Conservation (phyloP, 352 stramenopile species). For the Aphanomyces astaci region DNA sequence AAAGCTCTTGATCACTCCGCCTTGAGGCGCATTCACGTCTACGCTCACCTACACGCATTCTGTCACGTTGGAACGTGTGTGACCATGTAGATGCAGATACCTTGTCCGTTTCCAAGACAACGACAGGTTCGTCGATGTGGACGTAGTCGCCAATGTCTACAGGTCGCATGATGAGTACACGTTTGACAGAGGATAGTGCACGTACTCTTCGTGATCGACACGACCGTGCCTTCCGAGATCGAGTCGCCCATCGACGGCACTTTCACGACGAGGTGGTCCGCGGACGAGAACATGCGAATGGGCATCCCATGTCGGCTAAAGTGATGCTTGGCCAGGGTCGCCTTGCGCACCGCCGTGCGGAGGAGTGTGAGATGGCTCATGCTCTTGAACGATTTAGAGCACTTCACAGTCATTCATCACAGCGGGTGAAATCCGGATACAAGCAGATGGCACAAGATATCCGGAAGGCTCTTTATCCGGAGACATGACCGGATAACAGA, state of each 20-base stretch:
- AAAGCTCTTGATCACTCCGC: conserved; percentile 88
- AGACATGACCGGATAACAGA: not conserved
- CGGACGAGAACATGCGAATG: conserved; percentile 17
- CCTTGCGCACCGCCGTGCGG: not conserved
- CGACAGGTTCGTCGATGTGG: conserved; percentile 91
- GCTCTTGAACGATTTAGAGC: not conserved
- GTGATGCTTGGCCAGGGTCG: not conserved
- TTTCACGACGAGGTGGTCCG: conserved; percentile 63
- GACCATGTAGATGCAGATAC: conserved; percentile 36
- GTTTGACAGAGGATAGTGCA: not conserved
- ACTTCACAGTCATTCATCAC: conserved; percentile 1
- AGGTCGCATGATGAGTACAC: not conserved
- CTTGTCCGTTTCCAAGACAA: conserved; percentile 99
- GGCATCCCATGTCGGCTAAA: not conserved
- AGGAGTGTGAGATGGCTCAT: not conserved
- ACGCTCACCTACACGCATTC: conserved; percentile 61
- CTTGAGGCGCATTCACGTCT: conserved; percentile 86
- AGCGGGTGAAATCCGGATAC: not conserved
- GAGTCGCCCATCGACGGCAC: conserved; percentile 91
- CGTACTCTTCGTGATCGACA: conserved; percentile 80
- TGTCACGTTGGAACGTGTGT: not conserved
- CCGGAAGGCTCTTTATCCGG: not conserved
- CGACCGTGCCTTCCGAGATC: conserved; percentile 97
- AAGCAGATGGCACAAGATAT: not conserved
- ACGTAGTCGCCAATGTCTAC: conserved; percentile 92